phyloP scores from a whole-genome alignment of 2,329 filamentous ascomycete genomes.

The Massarina eburnea region DNA sequence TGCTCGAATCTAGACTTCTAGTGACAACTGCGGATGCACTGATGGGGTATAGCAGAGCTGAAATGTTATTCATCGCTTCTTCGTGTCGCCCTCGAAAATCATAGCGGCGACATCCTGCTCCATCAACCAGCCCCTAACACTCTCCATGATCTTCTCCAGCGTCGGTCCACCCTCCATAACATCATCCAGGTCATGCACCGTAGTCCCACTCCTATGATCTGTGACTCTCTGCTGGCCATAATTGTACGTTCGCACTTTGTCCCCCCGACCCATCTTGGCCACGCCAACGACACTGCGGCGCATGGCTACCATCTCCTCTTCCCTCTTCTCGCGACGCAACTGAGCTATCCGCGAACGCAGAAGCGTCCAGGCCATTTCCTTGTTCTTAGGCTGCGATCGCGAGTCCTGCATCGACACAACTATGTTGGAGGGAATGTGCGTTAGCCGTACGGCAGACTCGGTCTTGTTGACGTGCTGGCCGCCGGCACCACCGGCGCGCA shows the following conservation, averaged over 20 bases:
- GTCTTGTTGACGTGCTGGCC: slow-evolving; percentile 99
- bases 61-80: slow-evolving; percentile 16
- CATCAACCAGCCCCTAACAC: slow-evolving; percentile 74
- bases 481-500: slow-evolving; percentile 88
- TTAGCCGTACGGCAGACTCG: slow-evolving; percentile 90
- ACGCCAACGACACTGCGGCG: slow-evolving; percentile 78
- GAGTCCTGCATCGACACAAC: slow-evolving; percentile 91
- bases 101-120: slow-evolving; percentile 73
- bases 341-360: slow-evolving; percentile 82
- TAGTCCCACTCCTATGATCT: slow-evolving; percentile 80
- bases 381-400: slow-evolving; percentile 86
- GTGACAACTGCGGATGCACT: background rate
- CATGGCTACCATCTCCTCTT: slow-evolving; percentile 75
- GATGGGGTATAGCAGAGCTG: background rate
- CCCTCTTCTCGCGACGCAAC: slow-evolving; percentile 74
- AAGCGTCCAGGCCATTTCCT: slow-evolving; percentile 82
- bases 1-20: too few relatives aligned
- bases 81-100: slow-evolving; percentile 47
- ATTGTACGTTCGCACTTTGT: slow-evolving; percentile 95
- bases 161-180: slow-evolving; percentile 75
- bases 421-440: slow-evolving; percentile 83
- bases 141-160: slow-evolving; percentile 75
- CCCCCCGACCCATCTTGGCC: slow-evolving; percentile 78
- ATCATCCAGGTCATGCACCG: slow-evolving; percentile 76
- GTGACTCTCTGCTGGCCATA: slow-evolving; percentile 78